Evolutionary conservation across 169 alveolate genomes (phyloP).

Genomic region (Eimeria praecox): DNA sequence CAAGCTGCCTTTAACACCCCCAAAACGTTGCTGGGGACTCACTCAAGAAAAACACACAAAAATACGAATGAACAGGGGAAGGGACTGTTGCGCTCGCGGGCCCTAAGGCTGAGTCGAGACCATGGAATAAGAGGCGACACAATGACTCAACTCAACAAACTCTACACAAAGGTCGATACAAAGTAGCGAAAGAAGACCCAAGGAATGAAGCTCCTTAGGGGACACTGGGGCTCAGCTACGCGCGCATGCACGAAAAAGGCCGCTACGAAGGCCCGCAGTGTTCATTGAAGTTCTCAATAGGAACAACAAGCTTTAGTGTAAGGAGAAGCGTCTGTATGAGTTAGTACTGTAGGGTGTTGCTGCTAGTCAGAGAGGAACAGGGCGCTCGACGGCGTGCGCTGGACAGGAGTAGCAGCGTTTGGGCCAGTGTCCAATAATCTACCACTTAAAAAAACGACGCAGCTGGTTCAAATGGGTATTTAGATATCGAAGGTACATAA

Average conservation of each 20-base stretch:
- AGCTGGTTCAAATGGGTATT: not conserved
- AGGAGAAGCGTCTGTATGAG: not conserved
- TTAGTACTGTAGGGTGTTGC: not conserved
- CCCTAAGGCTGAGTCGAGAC: not conserved
- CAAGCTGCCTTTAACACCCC: not conserved
- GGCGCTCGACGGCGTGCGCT: not conserved
- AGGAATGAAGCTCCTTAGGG: not conserved
- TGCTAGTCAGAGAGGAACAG: not conserved
- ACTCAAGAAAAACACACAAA: not conserved
- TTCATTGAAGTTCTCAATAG: not conserved
- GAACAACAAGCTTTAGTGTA: not conserved
- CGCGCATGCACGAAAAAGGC: constrained; percentile 39
- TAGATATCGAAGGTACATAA: not conserved
- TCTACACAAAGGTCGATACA: not conserved
- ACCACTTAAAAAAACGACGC: not conserved
- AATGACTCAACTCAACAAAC: constrained; percentile 6
- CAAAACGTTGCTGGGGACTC: not conserved
- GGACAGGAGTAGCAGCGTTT: not conserved
- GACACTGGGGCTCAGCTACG: constrained; percentile 53
- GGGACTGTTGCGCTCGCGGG: not conserved
- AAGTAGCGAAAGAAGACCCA: not conserved
- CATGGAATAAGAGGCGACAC: not conserved
- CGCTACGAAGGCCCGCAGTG: not conserved
- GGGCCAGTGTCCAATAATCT: not conserved
- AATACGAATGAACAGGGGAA: not conserved